Conservation (phyloP, 768 basidiomycete genomes). For the Leccinum imitatum region DNA sequence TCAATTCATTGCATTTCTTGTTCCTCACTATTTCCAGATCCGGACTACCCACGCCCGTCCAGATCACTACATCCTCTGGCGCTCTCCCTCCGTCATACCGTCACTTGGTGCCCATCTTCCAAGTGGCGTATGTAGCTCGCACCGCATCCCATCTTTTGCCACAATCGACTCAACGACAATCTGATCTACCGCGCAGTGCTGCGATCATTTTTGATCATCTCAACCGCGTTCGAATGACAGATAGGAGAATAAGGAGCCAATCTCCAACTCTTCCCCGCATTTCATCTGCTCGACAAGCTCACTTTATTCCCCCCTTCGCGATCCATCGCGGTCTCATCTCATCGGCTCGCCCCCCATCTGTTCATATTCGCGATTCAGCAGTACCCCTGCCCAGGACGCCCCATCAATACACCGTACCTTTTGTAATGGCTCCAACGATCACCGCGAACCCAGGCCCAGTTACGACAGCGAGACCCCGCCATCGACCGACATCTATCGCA, state of each 20-base stretch:
- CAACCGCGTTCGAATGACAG: slow-evolving; percentile 1
- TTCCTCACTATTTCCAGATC: slow-evolving; percentile 13
- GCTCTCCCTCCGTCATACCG: neutral
- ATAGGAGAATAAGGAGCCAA: slow-evolving; percentile 15
- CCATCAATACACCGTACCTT: neutral
- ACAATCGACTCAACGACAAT: slow-evolving; percentile 20
- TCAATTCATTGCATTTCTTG: slow-evolving; percentile 10
- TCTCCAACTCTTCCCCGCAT: slow-evolving; percentile 19
- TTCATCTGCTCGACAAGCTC: neutral
- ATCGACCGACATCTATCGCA: slow-evolving; percentile 11
- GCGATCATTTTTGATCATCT: slow-evolving; percentile 6
- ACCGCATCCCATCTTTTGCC: slow-evolving; percentile 3
- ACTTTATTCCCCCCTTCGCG: slow-evolving; percentile 11
- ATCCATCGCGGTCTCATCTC: slow-evolving; percentile 23
- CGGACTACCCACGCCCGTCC: slow-evolving; percentile 13
- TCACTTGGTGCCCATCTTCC: neutral
- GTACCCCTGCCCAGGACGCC: neutral
- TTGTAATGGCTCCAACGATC: neutral
- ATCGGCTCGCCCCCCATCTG: neutral
- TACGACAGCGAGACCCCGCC: slow-evolving; percentile 16
- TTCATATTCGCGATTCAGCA: slow-evolving; percentile 7
- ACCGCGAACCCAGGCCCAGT: neutral
- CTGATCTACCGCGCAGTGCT: slow-evolving; percentile 19
- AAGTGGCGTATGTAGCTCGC: slow-evolving; percentile 6
- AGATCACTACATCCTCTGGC: slow-evolving; percentile 2